Conservation (phyloP, 257 asterid genomes). For the Rauvolfia tetraphylla region DNA sequence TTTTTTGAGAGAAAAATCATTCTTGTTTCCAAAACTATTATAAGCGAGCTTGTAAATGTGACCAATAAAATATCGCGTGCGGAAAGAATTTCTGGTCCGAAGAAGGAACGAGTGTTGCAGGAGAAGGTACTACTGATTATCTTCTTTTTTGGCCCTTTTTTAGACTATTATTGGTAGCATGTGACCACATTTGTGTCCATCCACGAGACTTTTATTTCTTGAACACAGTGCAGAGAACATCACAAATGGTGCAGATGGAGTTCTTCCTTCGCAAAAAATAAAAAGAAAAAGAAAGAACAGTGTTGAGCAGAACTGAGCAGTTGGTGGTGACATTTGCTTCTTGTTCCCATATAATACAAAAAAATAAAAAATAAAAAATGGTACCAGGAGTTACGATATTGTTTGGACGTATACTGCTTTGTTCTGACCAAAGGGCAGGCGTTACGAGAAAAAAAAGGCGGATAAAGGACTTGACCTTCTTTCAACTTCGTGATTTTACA, state of each 20-base stretch:
- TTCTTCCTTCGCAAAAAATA: no score
- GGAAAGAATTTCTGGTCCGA: not conserved
- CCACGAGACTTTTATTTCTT: not conserved
- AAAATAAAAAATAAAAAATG: no score
- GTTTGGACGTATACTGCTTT: not conserved
- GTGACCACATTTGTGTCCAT: not conserved
- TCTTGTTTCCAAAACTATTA: no score
- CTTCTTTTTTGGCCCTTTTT: not conserved
- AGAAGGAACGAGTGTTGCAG: not conserved
- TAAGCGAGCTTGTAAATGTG: not conserved
- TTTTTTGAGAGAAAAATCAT: no score
- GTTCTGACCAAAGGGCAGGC: not conserved
- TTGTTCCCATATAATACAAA: no score
- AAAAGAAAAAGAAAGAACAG: no score
- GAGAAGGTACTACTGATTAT: not conserved
- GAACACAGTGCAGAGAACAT: no score
- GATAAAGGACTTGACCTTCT: not conserved
- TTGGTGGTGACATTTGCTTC: no score
- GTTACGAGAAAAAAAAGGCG: not conserved
- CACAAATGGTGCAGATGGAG: no score
- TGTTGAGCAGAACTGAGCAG: no score
- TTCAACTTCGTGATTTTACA: slow-evolving; percentile 20
- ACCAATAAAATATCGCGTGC: not conserved
- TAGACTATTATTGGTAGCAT: not conserved
- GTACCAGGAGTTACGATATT: not conserved